phyloP scores from a whole-genome alignment of 768 basidiomycete genomes.

The Cystofilobasidium macerans region DNA sequence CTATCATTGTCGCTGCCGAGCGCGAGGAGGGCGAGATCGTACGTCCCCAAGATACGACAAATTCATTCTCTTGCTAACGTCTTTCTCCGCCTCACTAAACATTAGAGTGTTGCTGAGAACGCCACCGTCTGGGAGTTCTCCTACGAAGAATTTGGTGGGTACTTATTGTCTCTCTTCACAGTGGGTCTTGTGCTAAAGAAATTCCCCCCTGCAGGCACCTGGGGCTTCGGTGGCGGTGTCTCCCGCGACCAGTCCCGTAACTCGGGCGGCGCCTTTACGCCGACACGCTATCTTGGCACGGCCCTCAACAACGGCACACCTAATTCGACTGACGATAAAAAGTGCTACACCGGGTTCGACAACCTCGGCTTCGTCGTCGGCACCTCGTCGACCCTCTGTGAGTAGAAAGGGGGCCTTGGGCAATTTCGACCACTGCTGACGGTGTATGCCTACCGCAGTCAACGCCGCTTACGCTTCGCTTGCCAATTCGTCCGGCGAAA shows the following conservation, averaged over 20 bases:
- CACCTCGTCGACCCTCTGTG: constrained; percentile 46
- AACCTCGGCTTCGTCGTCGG: constrained; percentile 64
- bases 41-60: too few species aligned
- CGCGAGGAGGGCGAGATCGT: constrained; percentile 32
- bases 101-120: constrained; percentile 30
- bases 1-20: constrained; percentile 38
- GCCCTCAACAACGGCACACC: constrained; percentile 51
- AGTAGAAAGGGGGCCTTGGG: background rate
- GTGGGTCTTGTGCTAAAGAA: too few species aligned
- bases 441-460: background rate
- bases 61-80: too few species aligned
- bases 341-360: constrained; percentile 64
- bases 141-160: constrained; percentile 34
- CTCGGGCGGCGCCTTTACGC: constrained; percentile 52
- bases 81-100: too few species aligned
- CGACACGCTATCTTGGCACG: constrained; percentile 49
- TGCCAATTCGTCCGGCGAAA: constrained; percentile 28
- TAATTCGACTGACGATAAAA: constrained; percentile 42
- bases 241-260: constrained; percentile 34
- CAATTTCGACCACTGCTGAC: too few species aligned
- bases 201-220: constrained; percentile 27
- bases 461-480: constrained; percentile 31
- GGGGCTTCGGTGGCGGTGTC: constrained; percentile 30
- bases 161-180: background rate
- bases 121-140: constrained; percentile 38